phyloP scores from a whole-genome alignment of 192 early-diverging fungal genomes.

The Coemansia sp. region DNA sequence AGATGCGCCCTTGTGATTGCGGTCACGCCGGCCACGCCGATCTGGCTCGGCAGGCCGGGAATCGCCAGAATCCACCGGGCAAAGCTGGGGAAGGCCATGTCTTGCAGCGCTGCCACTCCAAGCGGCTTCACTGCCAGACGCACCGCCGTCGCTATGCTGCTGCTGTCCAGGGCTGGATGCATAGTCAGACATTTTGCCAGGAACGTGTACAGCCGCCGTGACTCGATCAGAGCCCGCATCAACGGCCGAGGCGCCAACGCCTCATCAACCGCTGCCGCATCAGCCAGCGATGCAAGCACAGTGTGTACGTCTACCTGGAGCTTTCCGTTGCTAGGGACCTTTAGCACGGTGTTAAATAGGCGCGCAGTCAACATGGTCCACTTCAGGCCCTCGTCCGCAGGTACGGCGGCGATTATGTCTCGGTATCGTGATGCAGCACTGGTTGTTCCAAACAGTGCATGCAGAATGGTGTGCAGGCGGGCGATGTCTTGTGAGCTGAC shows the following conservation, averaged over 20 bases:
- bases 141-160: not conserved
- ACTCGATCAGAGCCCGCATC: constrained; percentile 7
- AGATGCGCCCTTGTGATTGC: constrained; percentile 12
- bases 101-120: not conserved
- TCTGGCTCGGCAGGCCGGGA: constrained; percentile 36
- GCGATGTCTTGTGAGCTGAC: constrained; percentile 4
- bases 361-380: constrained; percentile 15
- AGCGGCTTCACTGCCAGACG: constrained; percentile 14
- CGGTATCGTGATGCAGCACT: no score
- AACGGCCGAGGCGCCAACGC: constrained; percentile 1
- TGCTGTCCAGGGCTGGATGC: not conserved
- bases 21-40: constrained; percentile 26
- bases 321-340: not conserved
- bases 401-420: no score
- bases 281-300: not conserved
- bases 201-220: constrained; percentile 20
- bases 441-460: constrained; percentile 17
- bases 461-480: constrained; percentile 14
- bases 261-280: not conserved
- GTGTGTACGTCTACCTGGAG: not conserved
- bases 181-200: constrained; percentile 10
- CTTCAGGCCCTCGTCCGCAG: not conserved
- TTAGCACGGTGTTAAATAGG: constrained; percentile 12
- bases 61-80: constrained; percentile 20
- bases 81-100: constrained; percentile 19